Evolutionary conservation across 2,329 filamentous ascomycete genomes (phyloP).

Genomic region (Cladophialophora yegresii): DNA sequence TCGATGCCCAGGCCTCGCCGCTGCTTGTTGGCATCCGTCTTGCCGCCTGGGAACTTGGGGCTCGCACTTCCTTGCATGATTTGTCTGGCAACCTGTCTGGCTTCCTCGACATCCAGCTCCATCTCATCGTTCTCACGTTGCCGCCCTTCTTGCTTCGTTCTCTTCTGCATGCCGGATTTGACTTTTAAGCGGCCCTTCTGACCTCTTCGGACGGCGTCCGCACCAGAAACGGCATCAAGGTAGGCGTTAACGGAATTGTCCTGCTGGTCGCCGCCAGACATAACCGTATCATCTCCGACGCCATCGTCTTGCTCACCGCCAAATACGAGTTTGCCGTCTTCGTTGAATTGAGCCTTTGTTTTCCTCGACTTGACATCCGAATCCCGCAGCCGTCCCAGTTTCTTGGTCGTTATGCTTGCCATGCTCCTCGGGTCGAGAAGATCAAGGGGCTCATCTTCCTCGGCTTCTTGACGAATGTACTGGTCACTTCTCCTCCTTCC

Average conservation of each 20-base stretch:
- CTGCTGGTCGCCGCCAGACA: slow-evolving; percentile 41
- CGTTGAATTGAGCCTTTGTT: slow-evolving; percentile 47
- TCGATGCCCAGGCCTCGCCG: slow-evolving; percentile 34
- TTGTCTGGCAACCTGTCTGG: slow-evolving; percentile 42
- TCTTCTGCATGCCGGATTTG: slow-evolving; percentile 48
- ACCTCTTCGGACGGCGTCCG: slow-evolving; percentile 59
- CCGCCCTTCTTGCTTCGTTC: slow-evolving; percentile 39
- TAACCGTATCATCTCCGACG: slow-evolving; percentile 48
- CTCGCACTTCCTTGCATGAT: slow-evolving; percentile 30
- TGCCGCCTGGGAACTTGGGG: slow-evolving; percentile 3
- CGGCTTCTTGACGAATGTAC: slow-evolving; percentile 79
- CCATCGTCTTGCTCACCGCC: slow-evolving; percentile 41
- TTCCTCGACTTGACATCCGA: slow-evolving; percentile 44
- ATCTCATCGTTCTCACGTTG: slow-evolving; percentile 43
- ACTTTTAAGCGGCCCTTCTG: slow-evolving; percentile 64
- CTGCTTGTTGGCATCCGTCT: slow-evolving; percentile 14
- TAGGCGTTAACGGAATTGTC: slow-evolving; percentile 58
- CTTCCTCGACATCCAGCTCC: slow-evolving; percentile 53
- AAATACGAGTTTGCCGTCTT: slow-evolving; percentile 50
- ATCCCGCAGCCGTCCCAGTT: slow-evolving; percentile 43
- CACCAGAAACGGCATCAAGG: slow-evolving; percentile 61
- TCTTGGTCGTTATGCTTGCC: slow-evolving; percentile 72
- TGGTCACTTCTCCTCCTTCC: slow-evolving; percentile 57
- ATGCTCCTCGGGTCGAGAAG: slow-evolving; percentile 85
- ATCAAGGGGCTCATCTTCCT: slow-evolving; percentile 92